Conservation (phyloP, 139 green algal genomes). For the Chlamydomonas sp. region DNA sequence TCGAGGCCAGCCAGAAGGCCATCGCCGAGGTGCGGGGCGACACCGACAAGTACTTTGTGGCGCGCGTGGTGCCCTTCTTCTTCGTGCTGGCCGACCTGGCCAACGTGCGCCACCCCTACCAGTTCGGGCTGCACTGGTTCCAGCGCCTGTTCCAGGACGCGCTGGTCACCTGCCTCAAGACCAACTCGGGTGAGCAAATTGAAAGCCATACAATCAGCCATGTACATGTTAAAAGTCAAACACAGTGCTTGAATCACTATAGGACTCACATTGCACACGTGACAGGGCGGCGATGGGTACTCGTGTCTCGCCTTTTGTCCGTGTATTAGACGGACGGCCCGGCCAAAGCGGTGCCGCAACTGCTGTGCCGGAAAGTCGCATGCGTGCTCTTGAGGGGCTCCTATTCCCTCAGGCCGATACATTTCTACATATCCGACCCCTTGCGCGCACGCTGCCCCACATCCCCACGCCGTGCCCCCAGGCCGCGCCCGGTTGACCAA, state of each 20-base stretch:
- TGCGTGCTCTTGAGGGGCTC: not conserved
- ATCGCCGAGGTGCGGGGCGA: conserved; percentile 37
- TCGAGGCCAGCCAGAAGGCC: conserved; percentile 40
- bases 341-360: not conserved
- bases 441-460: not conserved
- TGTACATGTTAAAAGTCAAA: too few relatives aligned
- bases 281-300: too few relatives aligned
- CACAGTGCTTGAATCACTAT: too few relatives aligned
- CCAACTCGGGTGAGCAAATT: conserved; percentile 25
- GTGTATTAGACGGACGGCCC: too few relatives aligned
- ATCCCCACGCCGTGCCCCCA: not conserved
- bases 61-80: conserved; percentile 47
- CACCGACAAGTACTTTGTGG: conserved; percentile 50
- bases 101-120: conserved; percentile 50
- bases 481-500: conserved; percentile 43
- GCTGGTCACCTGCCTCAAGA: conserved; percentile 40
- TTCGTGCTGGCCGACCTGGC: conserved; percentile 50
- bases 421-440: not conserved
- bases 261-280: too few relatives aligned
- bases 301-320: too few relatives aligned
- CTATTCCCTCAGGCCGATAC: not conserved
- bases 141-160: conserved; percentile 48
- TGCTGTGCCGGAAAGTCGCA: not conserved
- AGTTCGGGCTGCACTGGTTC: conserved; percentile 59
- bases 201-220: not conserved